Evolutionary conservation across 1,139 yeast species (phyloP).

Genomic region (Protomyces macrosporus): DNA sequence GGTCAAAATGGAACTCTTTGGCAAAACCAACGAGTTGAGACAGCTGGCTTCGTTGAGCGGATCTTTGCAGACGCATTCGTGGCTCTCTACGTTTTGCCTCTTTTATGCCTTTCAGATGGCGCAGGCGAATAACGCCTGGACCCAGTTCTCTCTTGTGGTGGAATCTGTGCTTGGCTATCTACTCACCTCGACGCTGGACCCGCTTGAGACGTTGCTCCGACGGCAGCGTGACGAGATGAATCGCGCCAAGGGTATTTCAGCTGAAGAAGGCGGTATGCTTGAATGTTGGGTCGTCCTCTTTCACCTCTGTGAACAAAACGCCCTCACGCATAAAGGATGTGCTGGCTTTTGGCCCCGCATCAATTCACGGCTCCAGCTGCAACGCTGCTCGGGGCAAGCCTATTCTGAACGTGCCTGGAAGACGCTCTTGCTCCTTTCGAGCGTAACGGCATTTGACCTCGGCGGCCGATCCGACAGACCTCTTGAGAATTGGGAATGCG

Average conservation of each 20-base stretch:
- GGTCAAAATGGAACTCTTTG: background rate
- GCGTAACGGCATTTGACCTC: constrained; percentile 1
- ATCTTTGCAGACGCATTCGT: background rate
- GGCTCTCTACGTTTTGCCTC: background rate
- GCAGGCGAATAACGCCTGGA: background rate
- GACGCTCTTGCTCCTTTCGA: background rate
- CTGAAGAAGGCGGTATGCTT: background rate
- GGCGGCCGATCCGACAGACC: background rate
- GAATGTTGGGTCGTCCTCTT: constrained; percentile 5
- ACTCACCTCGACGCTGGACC: background rate
- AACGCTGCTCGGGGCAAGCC: background rate
- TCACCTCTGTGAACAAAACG: background rate
- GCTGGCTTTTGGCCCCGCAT: constrained; percentile 3
- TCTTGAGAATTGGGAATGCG: constrained; percentile 5
- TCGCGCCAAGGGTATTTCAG: background rate
- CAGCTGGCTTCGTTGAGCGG: background rate
- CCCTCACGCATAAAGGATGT: background rate
- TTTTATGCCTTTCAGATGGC: background rate
- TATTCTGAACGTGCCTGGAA: constrained; percentile 3
- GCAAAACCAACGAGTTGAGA: background rate
- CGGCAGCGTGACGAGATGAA: background rate
- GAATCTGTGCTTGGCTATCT: background rate
- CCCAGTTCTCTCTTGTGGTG: too few relatives aligned
- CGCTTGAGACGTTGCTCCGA: background rate
- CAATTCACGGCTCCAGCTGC: background rate